Base-by-base conservation (phyloP, 192 early-diverging fungal genomes). In the Podila verticillata region DNA sequence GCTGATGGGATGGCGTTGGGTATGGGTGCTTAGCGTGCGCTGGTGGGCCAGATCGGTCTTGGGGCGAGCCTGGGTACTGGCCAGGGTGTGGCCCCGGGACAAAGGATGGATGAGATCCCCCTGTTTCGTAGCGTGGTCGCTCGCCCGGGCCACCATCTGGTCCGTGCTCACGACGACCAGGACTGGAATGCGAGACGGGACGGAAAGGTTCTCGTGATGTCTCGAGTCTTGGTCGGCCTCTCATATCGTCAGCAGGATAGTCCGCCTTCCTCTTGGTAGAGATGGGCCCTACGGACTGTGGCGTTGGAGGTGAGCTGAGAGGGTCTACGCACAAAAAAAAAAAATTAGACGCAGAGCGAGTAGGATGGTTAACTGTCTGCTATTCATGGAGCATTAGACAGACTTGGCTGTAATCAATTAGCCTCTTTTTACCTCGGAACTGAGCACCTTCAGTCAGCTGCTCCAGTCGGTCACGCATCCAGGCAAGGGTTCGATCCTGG, bases 381-480 rank as follows among this genome's bases (percentile, higher is more conserved):
- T 22, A n/a, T 19, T 30, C 26, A 19, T 34, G 30, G 12, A 49
- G 44, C 47, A 49, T 13, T 32, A 15, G 1, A 35, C 3, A 57
- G 1, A 24, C 29, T 39, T 15, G 15, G 31, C 28, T 22, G n/a
- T 39, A 31, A 24, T 51, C 12, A 30, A 54, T 4, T 54, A n/a
- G 5, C 20, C 35, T 10, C 39, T 2, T 48, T 35, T 66, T 78
- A 78, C 74, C 74, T 70, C 68, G 67, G 2, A 47, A 24, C 26
- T 48, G 68, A 22, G 49, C 30, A 2, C n/a, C 29, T 9, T 78
- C 74, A 4, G 66, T 59, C 39, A 78, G 57, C 6, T 70, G 63
- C 26, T 78, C 74, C 19, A 78, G 48, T 26, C 74, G 74, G 12
- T 70, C 74, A 34, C 74, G 74, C 74, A 78, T 78, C 74, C 74